These are phyloP conservation scores for Rasamsonia emersonii DNA, from an alignment of 2,329 filamentous ascomycete genomes.

Conservation along the genomic window DNA sequence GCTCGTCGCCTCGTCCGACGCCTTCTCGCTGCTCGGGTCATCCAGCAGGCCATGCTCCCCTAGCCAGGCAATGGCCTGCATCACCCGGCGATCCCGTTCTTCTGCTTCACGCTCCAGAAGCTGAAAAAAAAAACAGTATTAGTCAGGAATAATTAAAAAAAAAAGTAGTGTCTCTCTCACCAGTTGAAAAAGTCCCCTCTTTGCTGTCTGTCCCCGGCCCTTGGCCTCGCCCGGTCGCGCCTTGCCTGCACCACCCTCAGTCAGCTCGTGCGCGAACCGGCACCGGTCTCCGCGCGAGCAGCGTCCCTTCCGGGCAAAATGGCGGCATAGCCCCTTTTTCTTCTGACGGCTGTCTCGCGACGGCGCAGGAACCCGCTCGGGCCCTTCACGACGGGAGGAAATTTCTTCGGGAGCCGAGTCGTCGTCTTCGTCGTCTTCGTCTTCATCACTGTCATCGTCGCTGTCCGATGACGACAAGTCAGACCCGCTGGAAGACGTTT, in stretches of 20 bases:
- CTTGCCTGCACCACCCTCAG: slow-evolving; percentile 19
- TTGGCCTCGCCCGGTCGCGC: slow-evolving; percentile 19
- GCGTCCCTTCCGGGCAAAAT: slow-evolving; percentile 33
- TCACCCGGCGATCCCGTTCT: slow-evolving; percentile 32
- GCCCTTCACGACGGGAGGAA: slow-evolving; percentile 32
- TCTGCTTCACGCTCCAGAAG: slow-evolving; percentile 35
- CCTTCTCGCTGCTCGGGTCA: slow-evolving; percentile 9
- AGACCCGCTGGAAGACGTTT: slow-evolving; percentile 32
- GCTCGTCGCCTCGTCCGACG: no score
- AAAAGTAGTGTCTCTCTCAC: slow-evolving; percentile 19
- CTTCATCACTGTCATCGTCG: slow-evolving; percentile 13
- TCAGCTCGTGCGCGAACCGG: slow-evolving; percentile 32
- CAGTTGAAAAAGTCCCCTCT: slow-evolving; percentile 37
- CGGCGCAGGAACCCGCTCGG: slow-evolving; percentile 32
- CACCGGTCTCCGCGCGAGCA: slow-evolving; percentile 36
- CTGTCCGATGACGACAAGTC: slow-evolving; percentile 16
- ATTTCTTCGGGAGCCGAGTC: slow-evolving; percentile 34
- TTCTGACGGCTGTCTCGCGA: slow-evolving; percentile 24
- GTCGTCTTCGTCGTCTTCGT: slow-evolving; percentile 18
- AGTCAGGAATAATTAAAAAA: slow-evolving; percentile 5
- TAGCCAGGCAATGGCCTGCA: slow-evolving; percentile 35
- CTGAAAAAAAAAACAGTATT: slow-evolving; percentile 13
- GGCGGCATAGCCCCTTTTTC: slow-evolving; percentile 25
- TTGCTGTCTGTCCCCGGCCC: slow-evolving; percentile 11
- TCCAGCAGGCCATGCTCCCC: slow-evolving; percentile 34